A percentile compares a stretch with the other conserved stretches of the same genome.
Evolutionary conservation across 2,329 filamentous ascomycete genomes (phyloP).

Genomic region (Daldinia sp.): DNA sequence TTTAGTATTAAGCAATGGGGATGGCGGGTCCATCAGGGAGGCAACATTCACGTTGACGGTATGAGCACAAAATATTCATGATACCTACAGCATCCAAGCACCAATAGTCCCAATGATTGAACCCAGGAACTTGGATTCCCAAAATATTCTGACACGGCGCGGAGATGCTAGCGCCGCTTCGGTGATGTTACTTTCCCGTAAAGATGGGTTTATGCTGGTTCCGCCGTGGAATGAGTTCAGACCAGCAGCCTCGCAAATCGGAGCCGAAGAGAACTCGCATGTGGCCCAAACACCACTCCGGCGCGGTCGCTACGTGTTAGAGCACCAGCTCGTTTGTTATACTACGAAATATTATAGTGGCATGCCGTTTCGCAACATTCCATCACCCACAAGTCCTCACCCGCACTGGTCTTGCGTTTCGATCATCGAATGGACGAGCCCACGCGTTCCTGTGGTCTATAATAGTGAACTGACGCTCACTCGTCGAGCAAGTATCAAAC

Average conservation of each 20-base stretch:
- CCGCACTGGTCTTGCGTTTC: constrained; percentile 27
- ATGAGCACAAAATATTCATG: constrained; percentile 39
- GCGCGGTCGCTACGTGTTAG: constrained; percentile 16
- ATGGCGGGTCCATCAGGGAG: constrained; percentile 25
- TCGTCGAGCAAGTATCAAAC: constrained; percentile 26
- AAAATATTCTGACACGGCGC: constrained; percentile 19
- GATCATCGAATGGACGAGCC: constrained; percentile 22
- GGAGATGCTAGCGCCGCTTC: constrained; percentile 26
- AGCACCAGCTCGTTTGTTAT: constrained; percentile 29
- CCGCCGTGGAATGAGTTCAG: constrained; percentile 30
- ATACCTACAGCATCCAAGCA: constrained; percentile 32
- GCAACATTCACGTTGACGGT: constrained; percentile 35
- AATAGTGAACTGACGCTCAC: constrained; percentile 39
- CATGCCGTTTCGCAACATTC: constrained; percentile 21
- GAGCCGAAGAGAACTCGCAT: constrained; percentile 1
- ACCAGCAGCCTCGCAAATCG: constrained; percentile 1
- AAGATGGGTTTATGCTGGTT: constrained; percentile 20
- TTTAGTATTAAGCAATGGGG: constrained; percentile 19
- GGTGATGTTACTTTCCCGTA: constrained; percentile 33
- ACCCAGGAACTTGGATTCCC: constrained; percentile 28
- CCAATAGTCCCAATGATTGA: constrained; percentile 10
- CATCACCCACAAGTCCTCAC: constrained; percentile 34
- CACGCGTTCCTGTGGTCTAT: constrained; percentile 35
- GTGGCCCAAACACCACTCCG: constrained; percentile 35
- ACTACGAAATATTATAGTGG: constrained; percentile 18